Conservation (phyloP, 2,329 filamentous ascomycete species). For the Ascochyta clinopodiicola region DNA sequence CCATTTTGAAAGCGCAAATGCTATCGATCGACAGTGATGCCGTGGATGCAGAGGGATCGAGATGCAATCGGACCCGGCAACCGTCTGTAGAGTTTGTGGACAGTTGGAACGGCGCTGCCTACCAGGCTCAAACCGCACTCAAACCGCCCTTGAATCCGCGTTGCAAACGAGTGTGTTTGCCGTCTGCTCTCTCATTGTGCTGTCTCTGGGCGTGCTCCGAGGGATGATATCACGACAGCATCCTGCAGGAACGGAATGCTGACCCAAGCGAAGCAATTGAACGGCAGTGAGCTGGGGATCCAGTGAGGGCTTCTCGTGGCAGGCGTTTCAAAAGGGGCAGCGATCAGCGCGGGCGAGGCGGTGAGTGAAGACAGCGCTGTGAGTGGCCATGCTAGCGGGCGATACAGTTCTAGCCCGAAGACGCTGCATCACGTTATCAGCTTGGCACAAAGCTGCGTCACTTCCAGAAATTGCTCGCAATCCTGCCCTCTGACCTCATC, state of each 20-base stretch:
- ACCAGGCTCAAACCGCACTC: too few relatives aligned
- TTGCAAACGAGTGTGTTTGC: not conserved
- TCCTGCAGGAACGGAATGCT: constrained; percentile 20
- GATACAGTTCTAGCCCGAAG: constrained; percentile 18
- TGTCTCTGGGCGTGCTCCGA: constrained; percentile 4
- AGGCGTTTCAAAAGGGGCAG: constrained; percentile 30
- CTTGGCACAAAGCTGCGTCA: constrained; percentile 40
- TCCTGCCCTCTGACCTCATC: constrained; percentile 47
- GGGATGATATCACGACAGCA: constrained; percentile 16
- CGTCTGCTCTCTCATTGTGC: not conserved
- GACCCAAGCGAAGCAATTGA: constrained; percentile 7
- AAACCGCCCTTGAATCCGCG: too few relatives aligned
- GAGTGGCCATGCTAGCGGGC: constrained; percentile 4
- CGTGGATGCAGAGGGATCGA: constrained; percentile 9
- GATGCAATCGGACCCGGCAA: constrained; percentile 10
- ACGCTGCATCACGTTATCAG: constrained; percentile 37
- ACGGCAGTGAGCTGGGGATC: constrained; percentile 14
- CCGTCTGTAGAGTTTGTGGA: not conserved
- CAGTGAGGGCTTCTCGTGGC: constrained; percentile 22
- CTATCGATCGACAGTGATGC: constrained; percentile 15
- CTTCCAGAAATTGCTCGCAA: constrained; percentile 42
- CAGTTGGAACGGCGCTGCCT: not conserved
- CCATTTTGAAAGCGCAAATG: constrained; percentile 11
- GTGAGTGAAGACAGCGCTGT: constrained; percentile 15
- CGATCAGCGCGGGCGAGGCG: constrained; percentile 21